These are phyloP conservation scores for Xerocomus potaroensis DNA, from an alignment of 768 basidiomycete species.

Conservation along the genomic window DNA sequence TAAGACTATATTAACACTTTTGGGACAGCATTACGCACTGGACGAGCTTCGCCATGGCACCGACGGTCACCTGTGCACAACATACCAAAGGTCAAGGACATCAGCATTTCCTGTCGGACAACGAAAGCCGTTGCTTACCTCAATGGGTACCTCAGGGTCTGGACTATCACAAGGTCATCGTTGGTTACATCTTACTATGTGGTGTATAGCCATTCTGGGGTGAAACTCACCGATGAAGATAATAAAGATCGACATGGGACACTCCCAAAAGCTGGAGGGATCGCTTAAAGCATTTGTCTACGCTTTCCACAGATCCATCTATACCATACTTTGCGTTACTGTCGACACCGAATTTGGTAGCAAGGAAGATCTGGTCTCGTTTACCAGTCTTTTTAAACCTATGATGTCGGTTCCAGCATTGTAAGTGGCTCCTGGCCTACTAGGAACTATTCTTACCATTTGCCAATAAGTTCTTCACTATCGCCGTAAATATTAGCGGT, in stretches of 20 bases:
- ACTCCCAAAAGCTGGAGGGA: constrained; percentile 43
- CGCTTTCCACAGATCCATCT: constrained; percentile 40
- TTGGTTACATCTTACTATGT: too few relatives aligned
- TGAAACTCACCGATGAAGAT: constrained; percentile 37
- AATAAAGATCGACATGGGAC: constrained; percentile 42
- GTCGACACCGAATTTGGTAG: constrained; percentile 51
- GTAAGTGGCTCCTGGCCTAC: too few relatives aligned
- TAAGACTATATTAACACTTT: background rate
- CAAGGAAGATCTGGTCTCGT: constrained; percentile 51
- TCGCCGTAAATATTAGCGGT: constrained; percentile 41
- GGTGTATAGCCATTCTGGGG: too few relatives aligned
- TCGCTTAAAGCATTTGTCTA: constrained; percentile 33
- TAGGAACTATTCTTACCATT: too few relatives aligned
- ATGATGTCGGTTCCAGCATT: background rate
- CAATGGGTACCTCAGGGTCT: constrained; percentile 44
- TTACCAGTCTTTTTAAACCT: constrained; percentile 48
- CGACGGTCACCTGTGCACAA: constrained; percentile 34
- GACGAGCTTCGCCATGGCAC: constrained; percentile 50
- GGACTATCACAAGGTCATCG: too few relatives aligned
- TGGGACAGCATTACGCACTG: constrained; percentile 32
- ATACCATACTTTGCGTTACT: constrained; percentile 25
- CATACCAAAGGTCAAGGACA: too few relatives aligned
- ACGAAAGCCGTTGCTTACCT: constrained; percentile 28
- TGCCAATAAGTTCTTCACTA: constrained; percentile 42
- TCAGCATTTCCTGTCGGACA: background rate